Evolutionary conservation across 306 rosid species (phyloP).

Genomic region (Vigna nakashimae): DNA sequence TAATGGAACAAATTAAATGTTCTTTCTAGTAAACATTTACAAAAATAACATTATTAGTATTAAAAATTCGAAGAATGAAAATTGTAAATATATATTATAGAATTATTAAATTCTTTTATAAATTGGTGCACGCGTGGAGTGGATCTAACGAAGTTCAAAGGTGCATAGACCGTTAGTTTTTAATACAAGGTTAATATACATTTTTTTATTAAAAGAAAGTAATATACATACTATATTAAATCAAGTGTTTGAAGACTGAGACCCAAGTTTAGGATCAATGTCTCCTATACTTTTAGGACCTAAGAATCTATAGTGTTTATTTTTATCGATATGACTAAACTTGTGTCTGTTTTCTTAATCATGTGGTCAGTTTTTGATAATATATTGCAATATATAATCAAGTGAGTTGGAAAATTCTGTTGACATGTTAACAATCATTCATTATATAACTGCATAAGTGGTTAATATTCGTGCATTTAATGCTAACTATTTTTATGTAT

Average conservation of each 20-base stretch:
- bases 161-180: background rate
- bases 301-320: background rate
- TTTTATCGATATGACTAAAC: background rate
- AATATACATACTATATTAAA: background rate
- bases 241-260: background rate
- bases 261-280: slow-evolving; percentile 11
- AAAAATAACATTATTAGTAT: background rate
- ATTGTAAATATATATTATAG: background rate
- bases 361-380: too few relatives aligned
- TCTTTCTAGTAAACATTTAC: too few relatives aligned
- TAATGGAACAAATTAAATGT: too few relatives aligned
- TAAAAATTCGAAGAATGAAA: background rate
- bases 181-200: background rate
- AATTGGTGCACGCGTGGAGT: background rate
- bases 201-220: background rate
- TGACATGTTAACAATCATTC: background rate
- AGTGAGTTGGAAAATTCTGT: background rate
- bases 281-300: slow-evolving; percentile 11
- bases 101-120: background rate
- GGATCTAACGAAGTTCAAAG: slow-evolving; percentile 17
- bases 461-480: too few relatives aligned
- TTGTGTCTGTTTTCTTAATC: background rate
- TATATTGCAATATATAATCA: background rate
- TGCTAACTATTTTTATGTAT: too few relatives aligned
- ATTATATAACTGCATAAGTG: too few relatives aligned